Conservation (phyloP, 2,329 filamentous ascomycete genomes). For the Phaeosphaeria sp. region DNA sequence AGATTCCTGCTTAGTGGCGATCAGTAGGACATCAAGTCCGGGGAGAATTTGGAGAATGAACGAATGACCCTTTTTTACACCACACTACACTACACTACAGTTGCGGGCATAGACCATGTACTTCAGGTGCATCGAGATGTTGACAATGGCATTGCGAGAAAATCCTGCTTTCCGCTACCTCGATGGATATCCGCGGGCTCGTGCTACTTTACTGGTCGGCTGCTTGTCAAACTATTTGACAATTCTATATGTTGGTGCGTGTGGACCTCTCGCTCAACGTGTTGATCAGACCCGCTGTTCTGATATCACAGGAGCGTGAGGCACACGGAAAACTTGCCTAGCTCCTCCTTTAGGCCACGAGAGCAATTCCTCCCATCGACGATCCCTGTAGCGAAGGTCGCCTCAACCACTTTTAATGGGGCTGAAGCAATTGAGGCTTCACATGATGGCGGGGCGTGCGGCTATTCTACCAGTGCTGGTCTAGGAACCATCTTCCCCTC, state of each 20-base stretch:
- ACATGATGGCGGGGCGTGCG: constrained; percentile 30
- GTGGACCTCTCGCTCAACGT: neutral
- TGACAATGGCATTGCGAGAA: neutral
- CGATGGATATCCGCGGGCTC: neutral
- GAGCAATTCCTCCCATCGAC: constrained; percentile 12
- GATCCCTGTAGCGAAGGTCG: constrained; percentile 16
- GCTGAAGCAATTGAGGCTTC: constrained; percentile 31
- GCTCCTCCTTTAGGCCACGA: constrained; percentile 10
- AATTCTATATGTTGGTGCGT: constrained; percentile 6
- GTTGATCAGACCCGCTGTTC: constrained; percentile 10
- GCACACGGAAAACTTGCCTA: constrained; percentile 14
- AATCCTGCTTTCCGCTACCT: neutral
- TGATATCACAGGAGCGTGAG: constrained; percentile 3
- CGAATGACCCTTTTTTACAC: neutral
- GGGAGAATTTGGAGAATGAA: too few species aligned
- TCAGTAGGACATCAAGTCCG: too few species aligned
- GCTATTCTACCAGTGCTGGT: constrained; percentile 12
- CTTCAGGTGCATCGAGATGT: neutral
- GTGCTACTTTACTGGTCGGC: neutral
- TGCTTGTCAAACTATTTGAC: neutral
- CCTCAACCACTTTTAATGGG: constrained; percentile 22
- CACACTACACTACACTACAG: neutral
- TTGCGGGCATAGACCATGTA: neutral
- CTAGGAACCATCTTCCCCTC: constrained; percentile 26
- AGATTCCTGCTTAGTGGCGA: too few species aligned